A percentile compares a stretch with the other conserved stretches of the same genome.
Conservation (phyloP, 495 filamentous ascomycete species). For the Talaromyces adpressus region DNA sequence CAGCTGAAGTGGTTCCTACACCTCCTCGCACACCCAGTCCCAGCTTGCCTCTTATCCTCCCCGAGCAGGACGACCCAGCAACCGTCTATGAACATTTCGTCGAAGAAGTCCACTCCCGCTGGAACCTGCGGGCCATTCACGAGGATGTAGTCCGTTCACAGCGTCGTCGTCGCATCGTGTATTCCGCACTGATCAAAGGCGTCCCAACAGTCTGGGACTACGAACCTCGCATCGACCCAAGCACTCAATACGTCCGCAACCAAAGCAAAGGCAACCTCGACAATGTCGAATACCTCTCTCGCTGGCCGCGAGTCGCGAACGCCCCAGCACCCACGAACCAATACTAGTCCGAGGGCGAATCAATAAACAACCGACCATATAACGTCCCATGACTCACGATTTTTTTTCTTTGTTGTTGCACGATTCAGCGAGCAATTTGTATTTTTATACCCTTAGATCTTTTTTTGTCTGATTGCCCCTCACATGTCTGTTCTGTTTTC, state of each 20-base stretch:
- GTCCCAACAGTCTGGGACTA: constrained; percentile 69
- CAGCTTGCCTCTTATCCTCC: constrained; percentile 20
- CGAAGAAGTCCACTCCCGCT: constrained; percentile 56
- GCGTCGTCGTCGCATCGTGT: constrained; percentile 63
- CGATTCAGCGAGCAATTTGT: background rate
- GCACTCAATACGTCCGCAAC: constrained; percentile 57
- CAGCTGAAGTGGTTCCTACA: constrained; percentile 23
- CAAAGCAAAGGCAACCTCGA: constrained; percentile 39
- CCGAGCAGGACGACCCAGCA: constrained; percentile 35
- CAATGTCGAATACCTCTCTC: constrained; percentile 38
- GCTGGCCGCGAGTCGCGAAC: constrained; percentile 33
- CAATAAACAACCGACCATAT: too few relatives aligned
- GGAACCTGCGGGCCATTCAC: constrained; percentile 69
- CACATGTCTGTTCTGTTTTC: background rate
- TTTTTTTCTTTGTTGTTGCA: background rate
- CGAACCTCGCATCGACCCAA: constrained; percentile 63
- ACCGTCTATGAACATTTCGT: constrained; percentile 51
- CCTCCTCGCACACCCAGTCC: constrained; percentile 37
- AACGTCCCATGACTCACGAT: constrained; percentile 32
- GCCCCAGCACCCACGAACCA: constrained; percentile 18
- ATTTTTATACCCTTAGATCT: constrained; percentile 6
- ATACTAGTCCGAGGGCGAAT: background rate
- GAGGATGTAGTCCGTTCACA: constrained; percentile 63
- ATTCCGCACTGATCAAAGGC: constrained; percentile 66
- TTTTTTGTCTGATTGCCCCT: background rate